A percentile compares a stretch with the other conserved stretches of the same genome.
Conservation (phyloP, 2,329 filamentous ascomycete genomes). For the Cercospora zeae-maydis region DNA sequence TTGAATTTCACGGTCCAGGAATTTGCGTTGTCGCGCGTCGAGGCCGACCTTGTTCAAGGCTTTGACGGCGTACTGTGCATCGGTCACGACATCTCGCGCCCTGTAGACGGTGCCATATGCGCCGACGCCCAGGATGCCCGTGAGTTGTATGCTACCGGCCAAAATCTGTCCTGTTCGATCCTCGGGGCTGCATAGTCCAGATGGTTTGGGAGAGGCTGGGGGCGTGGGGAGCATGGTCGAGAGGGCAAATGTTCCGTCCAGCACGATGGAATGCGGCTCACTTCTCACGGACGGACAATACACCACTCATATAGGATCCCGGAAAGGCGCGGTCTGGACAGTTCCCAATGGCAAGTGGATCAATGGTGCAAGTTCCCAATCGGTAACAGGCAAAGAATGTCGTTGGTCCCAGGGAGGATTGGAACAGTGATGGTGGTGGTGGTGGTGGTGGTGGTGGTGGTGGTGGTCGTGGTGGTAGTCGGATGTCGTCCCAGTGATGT, state of each 20-base stretch:
- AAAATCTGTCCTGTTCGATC: slow-evolving; percentile 81
- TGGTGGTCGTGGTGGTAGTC: not conserved
- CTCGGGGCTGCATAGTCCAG: slow-evolving; percentile 58
- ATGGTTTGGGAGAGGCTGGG: slow-evolving; percentile 46
- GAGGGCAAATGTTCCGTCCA: slow-evolving; percentile 5
- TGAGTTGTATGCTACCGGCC: slow-evolving; percentile 77
- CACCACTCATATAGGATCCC: slow-evolving; percentile 28
- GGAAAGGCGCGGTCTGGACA: too few species aligned
- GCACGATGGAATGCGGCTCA: slow-evolving; percentile 10
- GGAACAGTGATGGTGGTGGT: not conserved
- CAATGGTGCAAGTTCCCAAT: slow-evolving; percentile 1
- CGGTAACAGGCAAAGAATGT: slow-evolving; percentile 4
- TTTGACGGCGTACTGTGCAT: slow-evolving; percentile 88
- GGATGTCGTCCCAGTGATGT: slow-evolving; percentile 21
- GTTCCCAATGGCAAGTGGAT: not conserved
- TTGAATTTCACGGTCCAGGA: slow-evolving; percentile 89
- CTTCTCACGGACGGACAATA: slow-evolving; percentile 13
- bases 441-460: too few species aligned
- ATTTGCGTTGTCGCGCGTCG: slow-evolving; percentile 80
- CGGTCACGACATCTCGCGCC: slow-evolving; percentile 77
- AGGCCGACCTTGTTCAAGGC: slow-evolving; percentile 91
- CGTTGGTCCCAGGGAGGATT: slow-evolving; percentile 4
- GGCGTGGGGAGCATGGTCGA: slow-evolving; percentile 49
- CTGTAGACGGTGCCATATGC: slow-evolving; percentile 96
- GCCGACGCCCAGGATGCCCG: slow-evolving; percentile 81